phyloP scores from a whole-genome alignment of 1,284 basidiomycete species.

The Cryptococcus depauperatus region DNA sequence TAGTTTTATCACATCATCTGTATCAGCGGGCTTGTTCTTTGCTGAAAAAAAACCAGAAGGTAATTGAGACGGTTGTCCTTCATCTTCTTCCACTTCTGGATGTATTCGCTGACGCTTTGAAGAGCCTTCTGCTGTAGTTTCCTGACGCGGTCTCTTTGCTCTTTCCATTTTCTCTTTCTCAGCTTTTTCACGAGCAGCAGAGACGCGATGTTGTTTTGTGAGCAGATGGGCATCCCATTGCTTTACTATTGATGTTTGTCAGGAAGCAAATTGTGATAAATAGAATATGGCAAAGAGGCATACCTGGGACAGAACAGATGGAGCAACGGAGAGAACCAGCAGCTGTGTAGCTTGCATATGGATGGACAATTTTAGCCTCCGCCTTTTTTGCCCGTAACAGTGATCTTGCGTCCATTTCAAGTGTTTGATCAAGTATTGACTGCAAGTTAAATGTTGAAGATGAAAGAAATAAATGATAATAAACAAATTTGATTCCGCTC shows the following conservation, averaged over 20 bases:
- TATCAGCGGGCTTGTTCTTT: slow-evolving; percentile 12
- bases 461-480: too few species aligned
- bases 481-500: too few species aligned
- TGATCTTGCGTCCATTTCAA: slow-evolving; percentile 41
- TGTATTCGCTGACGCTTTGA: slow-evolving; percentile 18
- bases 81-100: background rate
- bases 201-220: slow-evolving; percentile 44
- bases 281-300: slow-evolving; percentile 7
- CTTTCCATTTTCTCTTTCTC: slow-evolving; percentile 22
- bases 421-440: too few species aligned
- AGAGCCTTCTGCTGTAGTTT: slow-evolving; percentile 6
- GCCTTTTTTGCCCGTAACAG: slow-evolving; percentile 45
- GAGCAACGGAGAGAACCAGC: slow-evolving; percentile 39
- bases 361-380: slow-evolving; percentile 35
- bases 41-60: slow-evolving; percentile 38
- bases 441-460: too few species aligned
- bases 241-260: slow-evolving; percentile 25
- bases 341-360: slow-evolving; percentile 36
- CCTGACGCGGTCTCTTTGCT: slow-evolving; percentile 10
- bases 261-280: background rate
- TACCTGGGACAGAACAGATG: slow-evolving; percentile 43
- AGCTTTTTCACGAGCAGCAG: slow-evolving; percentile 36
- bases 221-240: slow-evolving; percentile 45
- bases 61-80: slow-evolving; percentile 10
- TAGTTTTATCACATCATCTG: background rate